Evolutionary conservation across 805 yeast species (phyloP), one percentile per base, ranked within the genome.

Genomic region (Myxozyma neotropica): DNA sequence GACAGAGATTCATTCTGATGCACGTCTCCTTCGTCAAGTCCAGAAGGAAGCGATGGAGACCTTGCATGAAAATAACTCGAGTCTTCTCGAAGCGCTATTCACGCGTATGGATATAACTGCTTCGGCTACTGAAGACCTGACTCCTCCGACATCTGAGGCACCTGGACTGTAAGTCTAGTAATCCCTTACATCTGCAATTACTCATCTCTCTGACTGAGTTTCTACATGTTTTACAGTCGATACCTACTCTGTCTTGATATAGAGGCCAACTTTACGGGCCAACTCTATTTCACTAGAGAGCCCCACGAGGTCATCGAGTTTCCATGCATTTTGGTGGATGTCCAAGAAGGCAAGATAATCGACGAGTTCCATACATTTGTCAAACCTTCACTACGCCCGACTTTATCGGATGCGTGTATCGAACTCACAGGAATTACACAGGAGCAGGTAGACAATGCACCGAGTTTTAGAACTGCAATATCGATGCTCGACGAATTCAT

Each of bases 311-410:
- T 64, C 21, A 64, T 64, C 21, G 68, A 64, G 57, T 46, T 64
- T 12, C 63, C 65, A 7, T 27, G 46, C 38, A 40, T 81, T 13
- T 79, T 66, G 36, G 53, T 58, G 19, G 68, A 66, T 38, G n/a
- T 63, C 12, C 29, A 49, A 0, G 19, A 36, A 24, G 55, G 52
- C 26, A 26, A 26, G 21, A 56, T 63, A n/a, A 36, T 63, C 15
- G 68, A 66, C 50, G 61, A 54, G 33, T 65, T 64, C 26, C 67
- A 64, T 33, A 53, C 64, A 12, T 64, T 33, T 39, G 67, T 64
- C 36, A 40, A 33, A 21, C 68, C 68, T 17, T 46, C 49, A 1
- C 12, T 19, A 13, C n/a, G 15, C 2, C 54, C 54, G 12, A 24
- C 15, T 15, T 44, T 64, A 3, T 29, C 58, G 8, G 24, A 21